These are phyloP conservation scores for Lineolata rhizophorae DNA, from an alignment of 495 filamentous ascomycete genomes.

Conservation along the genomic window DNA sequence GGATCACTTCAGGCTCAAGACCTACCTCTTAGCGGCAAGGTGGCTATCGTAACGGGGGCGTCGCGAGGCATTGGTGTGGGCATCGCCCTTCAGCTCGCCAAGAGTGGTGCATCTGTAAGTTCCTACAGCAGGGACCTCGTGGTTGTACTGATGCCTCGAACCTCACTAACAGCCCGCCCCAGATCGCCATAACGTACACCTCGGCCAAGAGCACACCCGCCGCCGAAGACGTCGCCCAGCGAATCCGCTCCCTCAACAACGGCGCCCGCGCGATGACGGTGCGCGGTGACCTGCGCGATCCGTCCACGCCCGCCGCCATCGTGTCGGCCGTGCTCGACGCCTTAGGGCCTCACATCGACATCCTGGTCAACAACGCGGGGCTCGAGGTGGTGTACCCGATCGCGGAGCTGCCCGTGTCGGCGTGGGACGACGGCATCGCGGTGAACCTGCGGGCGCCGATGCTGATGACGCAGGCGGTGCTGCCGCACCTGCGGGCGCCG, in stretches of 20 bases:
- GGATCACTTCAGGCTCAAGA: no score
- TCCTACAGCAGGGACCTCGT: no score
- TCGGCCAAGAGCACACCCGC: slow-evolving; percentile 17
- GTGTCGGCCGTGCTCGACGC: slow-evolving; percentile 11
- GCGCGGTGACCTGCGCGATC: slow-evolving; percentile 17
- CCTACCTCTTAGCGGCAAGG: slow-evolving; percentile 8
- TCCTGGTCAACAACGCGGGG: slow-evolving; percentile 20
- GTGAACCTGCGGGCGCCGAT: slow-evolving; percentile 21
- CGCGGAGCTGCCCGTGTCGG: slow-evolving; percentile 14
- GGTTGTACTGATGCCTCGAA: no score
- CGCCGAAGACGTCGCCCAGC: slow-evolving; percentile 14
- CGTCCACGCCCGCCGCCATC: slow-evolving; percentile 13
- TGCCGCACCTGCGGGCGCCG: slow-evolving; percentile 24
- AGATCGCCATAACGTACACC: slow-evolving; percentile 23
- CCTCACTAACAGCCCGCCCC: no score
- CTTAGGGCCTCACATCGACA: slow-evolving; percentile 17
- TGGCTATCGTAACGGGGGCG: slow-evolving; percentile 15
- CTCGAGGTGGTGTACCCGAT: slow-evolving; percentile 6
- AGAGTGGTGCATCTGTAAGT: slow-evolving; percentile 11
- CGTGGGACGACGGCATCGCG: slow-evolving; percentile 16
- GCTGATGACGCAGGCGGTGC: slow-evolving; percentile 22
- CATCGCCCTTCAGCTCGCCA: slow-evolving; percentile 11
- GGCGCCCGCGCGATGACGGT: slow-evolving; percentile 17
- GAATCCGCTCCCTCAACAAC: slow-evolving; percentile 15
- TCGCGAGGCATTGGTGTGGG: slow-evolving; percentile 12